Evolutionary conservation across 1,284 basidiomycete species (phyloP).

Genomic region (Irpex rosettiformis): DNA sequence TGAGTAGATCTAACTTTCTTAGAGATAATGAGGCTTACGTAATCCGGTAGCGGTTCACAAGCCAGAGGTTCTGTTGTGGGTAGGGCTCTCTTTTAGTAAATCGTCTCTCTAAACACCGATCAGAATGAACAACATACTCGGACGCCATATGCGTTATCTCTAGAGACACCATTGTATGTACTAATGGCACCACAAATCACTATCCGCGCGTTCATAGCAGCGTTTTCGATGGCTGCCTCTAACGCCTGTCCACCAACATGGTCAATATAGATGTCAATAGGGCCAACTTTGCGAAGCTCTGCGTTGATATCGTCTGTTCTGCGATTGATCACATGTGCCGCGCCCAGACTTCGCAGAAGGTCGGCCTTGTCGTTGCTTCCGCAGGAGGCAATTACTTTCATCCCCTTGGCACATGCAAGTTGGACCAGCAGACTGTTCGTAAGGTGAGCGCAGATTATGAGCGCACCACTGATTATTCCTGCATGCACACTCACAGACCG

Average conservation of each 20-base stretch:
- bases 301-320: slow-evolving; percentile 35
- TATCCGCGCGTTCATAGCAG: not conserved
- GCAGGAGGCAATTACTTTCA: slow-evolving; percentile 49
- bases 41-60: not conserved
- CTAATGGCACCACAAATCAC: not conserved
- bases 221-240: not conserved
- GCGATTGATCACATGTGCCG: slow-evolving; percentile 51
- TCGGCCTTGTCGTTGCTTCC: slow-evolving; percentile 46
- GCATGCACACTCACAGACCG: slow-evolving; percentile 22
- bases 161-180: not conserved
- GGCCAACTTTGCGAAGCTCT: slow-evolving; percentile 39
- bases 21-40: not conserved
- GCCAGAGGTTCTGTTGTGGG: not conserved
- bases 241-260: not conserved
- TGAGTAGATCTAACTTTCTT: too few relatives aligned
- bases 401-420: slow-evolving; percentile 36
- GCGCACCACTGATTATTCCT: not conserved
- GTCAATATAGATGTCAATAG: slow-evolving; percentile 27
- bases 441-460: not conserved
- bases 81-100: not conserved
- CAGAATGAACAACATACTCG: not conserved
- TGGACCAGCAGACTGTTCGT: slow-evolving; percentile 23
- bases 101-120: not conserved
- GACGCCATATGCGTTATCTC: not conserved
- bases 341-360: slow-evolving; percentile 41